Conservation (phyloP, 176 grass and related monocot genomes). For the Phragmites australis region DNA sequence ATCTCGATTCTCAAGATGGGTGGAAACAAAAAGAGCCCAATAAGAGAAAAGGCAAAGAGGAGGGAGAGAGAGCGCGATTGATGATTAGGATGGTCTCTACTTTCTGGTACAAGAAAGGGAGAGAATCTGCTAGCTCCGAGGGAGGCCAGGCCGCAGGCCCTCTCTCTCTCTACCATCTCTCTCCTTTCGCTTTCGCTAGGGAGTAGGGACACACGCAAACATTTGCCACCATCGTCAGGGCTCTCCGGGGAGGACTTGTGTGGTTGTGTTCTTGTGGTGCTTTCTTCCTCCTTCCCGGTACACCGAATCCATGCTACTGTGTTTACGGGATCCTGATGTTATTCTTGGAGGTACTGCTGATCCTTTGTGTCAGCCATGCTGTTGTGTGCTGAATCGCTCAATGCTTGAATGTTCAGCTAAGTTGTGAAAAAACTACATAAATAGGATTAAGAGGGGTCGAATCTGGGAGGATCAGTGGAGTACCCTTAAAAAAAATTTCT, state of each 20-base stretch:
- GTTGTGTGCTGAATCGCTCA: not conserved
- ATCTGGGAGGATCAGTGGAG: no score
- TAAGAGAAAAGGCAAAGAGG: not conserved
- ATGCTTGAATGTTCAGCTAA: not conserved
- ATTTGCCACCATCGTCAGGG: not conserved
- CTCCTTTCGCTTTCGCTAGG: not conserved
- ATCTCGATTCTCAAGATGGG: not conserved
- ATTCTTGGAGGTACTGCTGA: no score
- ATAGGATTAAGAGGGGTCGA: no score
- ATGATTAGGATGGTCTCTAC: not conserved
- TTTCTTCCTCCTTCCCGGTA: not conserved
- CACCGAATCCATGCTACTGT: not conserved
- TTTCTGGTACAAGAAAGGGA: slow-evolving; percentile 27
- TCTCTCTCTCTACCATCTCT: not conserved
- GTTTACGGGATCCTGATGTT: not conserved
- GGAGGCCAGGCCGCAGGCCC: slow-evolving; percentile 4
- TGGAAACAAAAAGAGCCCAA: slow-evolving; percentile 15
- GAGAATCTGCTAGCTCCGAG: slow-evolving; percentile 13
- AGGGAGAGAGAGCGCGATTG: not conserved
- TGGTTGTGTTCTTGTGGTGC: not conserved
- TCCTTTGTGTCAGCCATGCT: not conserved
- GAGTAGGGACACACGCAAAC: not conserved
- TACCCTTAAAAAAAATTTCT: no score
- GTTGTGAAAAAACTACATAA: no score
- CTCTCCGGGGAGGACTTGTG: not conserved